A percentile compares a stretch with the other conserved stretches of the same genome.
These are phyloP conservation scores for Salvia rosmarinus DNA, from an alignment of 257 asterid species.

Conservation along the genomic window DNA sequence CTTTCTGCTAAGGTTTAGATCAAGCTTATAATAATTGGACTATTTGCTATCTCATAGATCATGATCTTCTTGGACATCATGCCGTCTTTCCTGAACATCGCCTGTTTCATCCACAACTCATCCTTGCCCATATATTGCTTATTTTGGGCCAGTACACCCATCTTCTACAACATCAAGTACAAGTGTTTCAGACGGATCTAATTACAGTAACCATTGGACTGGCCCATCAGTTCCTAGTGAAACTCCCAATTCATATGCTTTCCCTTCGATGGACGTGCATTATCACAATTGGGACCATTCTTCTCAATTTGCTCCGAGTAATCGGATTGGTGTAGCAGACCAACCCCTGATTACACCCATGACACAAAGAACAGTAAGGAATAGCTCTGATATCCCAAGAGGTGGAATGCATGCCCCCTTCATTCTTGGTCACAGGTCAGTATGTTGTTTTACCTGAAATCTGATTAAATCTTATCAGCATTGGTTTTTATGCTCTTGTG, in stretches of 20 bases:
- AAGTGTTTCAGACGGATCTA: slow-evolving; percentile 67
- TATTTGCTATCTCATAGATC: slow-evolving; percentile 55
- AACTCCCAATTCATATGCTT: slow-evolving; percentile 64
- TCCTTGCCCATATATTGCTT: slow-evolving; percentile 85
- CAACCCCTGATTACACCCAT: slow-evolving; percentile 58
- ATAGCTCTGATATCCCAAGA: slow-evolving; percentile 67
- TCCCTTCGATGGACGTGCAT: slow-evolving; percentile 66
- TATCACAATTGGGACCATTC: slow-evolving; percentile 75
- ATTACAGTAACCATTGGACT: slow-evolving; percentile 69
- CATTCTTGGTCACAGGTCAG: slow-evolving; percentile 73
- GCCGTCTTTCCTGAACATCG: slow-evolving; percentile 68
- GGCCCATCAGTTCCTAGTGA: slow-evolving; percentile 67
- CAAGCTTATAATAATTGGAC: slow-evolving; percentile 33
- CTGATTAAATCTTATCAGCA: not conserved
- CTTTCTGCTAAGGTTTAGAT: slow-evolving; percentile 27
- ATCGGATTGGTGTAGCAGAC: slow-evolving; percentile 64
- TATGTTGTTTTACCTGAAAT: not conserved
- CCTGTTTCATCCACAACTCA: slow-evolving; percentile 70
- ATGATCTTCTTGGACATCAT: slow-evolving; percentile 68
- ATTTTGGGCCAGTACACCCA: slow-evolving; percentile 78
- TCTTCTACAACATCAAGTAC: slow-evolving; percentile 73
- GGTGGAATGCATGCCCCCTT: slow-evolving; percentile 79
- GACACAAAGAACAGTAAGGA: slow-evolving; percentile 63
- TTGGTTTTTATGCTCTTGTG: slow-evolving; percentile 10
- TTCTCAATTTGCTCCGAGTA: slow-evolving; percentile 53